Evolutionary conservation across 1,284 basidiomycete species (phyloP), one percentile per base, ranked within the genome.

Genomic region (Fistulina hepatica): DNA sequence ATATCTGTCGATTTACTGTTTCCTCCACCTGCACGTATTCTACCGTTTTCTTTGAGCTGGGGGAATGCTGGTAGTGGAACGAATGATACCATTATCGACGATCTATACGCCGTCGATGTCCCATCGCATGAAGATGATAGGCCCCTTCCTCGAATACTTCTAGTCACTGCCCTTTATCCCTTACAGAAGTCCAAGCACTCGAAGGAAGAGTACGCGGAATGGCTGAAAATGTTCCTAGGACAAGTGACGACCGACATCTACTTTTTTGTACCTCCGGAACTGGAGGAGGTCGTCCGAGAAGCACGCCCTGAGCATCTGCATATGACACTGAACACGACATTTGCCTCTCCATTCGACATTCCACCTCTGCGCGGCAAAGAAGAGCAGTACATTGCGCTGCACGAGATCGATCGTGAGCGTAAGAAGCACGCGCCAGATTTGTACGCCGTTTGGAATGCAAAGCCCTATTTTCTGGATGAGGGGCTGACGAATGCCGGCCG

Each of bases 121-220:
- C 25, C 26, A 31, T 11, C n/a, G n/a, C n/a, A n/a, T n/a, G n/a
- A 33, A 13, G 30, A 37, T n/a, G 36, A n/a, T 15, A 8, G 4
- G 6, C 23, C 42, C 9, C 25, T 33, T 4, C 16, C 42, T 13
- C 42, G 41, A 5, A 60, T 69, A 41, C 61, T 75, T 21, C 60
- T 75, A 32, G 71, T 73, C 5, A 64, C 71, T 5, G 66, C 69
- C 1, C 61, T 72, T 48, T 73, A 65, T 46, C 71, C 69, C 0
- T 57, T 72, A 8, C 42, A 59, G 1, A 64, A 63, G 36, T 64
- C 69, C 11, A 71, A 71, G 48, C 68, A 73, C 46, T 48, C 64
- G 3, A 44, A 56, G n/a, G 46, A 50, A n/a, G 64, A 69, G 7
- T 71, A 72, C 49, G 49, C 50, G 3, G 11, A 35, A 5, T 71